Percentiles rank a stretch among this genome's conserved stretches.
Evolutionary conservation across 2,329 filamentous ascomycete genomes (phyloP).

Genomic region (Botryotinia convoluta): DNA sequence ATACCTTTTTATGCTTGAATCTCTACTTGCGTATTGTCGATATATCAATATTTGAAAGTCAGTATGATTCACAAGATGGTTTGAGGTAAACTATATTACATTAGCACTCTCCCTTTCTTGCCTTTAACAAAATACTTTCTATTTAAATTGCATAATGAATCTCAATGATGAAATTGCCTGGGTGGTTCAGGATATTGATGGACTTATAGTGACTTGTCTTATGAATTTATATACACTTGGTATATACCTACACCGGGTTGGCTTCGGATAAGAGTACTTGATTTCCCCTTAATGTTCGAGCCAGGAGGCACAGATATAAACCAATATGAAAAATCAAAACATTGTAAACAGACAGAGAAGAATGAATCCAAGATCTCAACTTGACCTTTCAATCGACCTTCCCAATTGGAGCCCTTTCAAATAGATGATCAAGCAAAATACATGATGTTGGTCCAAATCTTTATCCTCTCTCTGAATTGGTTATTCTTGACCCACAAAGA

Average conservation of each 20-base stretch:
- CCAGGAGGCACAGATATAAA: not conserved
- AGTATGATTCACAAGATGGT: not conserved
- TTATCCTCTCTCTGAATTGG: not conserved
- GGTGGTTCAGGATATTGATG: not conserved
- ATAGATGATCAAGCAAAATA: not conserved
- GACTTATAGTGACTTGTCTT: not conserved
- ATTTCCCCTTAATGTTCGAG: fast-evolving
- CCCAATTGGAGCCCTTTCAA: no score
- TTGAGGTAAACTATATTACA: not conserved
- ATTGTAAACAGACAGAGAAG: not conserved
- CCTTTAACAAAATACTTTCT: not conserved
- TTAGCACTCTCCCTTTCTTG: not conserved
- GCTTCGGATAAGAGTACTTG: not conserved
- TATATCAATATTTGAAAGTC: not conserved
- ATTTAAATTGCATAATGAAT: not conserved
- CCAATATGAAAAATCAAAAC: not conserved
- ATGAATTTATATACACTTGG: not conserved
- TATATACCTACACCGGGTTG: no score
- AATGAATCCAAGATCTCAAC: not conserved
- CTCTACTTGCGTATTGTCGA: no score
- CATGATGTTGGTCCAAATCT: not conserved
- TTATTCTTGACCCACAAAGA: not conserved
- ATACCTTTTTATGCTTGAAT: not conserved
- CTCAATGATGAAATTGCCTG: no score
- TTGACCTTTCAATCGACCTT: not conserved